phyloP scores from a whole-genome alignment of 2,329 filamentous ascomycete genomes.

The Fusarium euwallaceae region DNA sequence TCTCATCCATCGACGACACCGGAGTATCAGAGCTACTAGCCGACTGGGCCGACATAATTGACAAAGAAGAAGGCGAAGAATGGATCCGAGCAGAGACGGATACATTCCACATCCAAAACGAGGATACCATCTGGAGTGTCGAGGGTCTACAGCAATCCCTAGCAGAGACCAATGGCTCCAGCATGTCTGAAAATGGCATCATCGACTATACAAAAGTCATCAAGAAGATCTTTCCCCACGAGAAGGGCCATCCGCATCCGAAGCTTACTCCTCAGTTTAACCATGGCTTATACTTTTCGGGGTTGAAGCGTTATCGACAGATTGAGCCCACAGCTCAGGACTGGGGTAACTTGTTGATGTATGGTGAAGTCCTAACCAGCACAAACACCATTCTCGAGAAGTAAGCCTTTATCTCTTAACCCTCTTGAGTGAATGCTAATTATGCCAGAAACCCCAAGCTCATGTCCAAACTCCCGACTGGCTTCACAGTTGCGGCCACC shows the following conservation, averaged over 20 bases:
- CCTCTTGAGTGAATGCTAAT: not conserved
- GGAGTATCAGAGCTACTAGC: constrained; percentile 77
- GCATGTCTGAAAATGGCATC: constrained; percentile 62
- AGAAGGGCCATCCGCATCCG: constrained; percentile 73
- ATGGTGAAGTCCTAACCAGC: constrained; percentile 92
- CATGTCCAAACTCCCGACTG: constrained; percentile 80
- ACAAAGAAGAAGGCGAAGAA: constrained; percentile 74
- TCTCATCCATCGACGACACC: constrained; percentile 76
- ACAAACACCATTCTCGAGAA: constrained; percentile 95
- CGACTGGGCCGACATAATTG: constrained; percentile 76
- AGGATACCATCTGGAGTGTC: constrained; percentile 71
- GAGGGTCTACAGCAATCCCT: constrained; percentile 68
- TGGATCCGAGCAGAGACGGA: constrained; percentile 86
- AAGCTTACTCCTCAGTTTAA: constrained; percentile 89
- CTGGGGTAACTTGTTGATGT: constrained; percentile 85
- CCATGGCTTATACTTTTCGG: constrained; percentile 81
- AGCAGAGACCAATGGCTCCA: constrained; percentile 42
- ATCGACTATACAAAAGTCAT: constrained; percentile 80
- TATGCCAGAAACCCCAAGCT: constrained; percentile 77
- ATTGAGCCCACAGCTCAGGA: constrained; percentile 67
- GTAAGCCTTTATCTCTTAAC: constrained; percentile 56
- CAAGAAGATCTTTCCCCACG: constrained; percentile 82
- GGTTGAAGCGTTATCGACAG: constrained; percentile 75
- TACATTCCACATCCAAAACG: constrained; percentile 81
- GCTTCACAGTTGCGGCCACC: constrained; percentile 90